phyloP scores from a whole-genome alignment of 345 rosid genomes.

The Fremontodendron californicum region DNA sequence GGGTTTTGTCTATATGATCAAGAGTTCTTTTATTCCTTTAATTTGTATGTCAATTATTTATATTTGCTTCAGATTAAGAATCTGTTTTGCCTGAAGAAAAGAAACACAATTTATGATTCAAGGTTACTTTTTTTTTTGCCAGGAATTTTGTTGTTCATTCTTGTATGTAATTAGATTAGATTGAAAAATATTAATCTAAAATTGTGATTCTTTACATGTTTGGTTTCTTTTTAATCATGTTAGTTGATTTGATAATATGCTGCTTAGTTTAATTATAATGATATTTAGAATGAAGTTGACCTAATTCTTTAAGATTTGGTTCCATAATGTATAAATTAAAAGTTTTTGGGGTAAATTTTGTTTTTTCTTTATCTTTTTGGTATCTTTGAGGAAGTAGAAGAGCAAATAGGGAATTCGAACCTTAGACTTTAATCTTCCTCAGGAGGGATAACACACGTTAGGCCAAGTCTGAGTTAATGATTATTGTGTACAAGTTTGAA shows the following conservation, averaged over 20 bases:
- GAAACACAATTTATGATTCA: not conserved
- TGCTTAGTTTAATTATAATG: not conserved
- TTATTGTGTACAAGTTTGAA: not conserved
- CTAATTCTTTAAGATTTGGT: not conserved
- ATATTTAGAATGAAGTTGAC: not conserved
- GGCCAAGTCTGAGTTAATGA: not conserved
- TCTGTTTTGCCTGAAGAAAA: not conserved
- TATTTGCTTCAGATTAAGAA: not conserved
- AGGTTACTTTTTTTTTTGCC: not conserved
- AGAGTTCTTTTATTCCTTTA: not conserved
- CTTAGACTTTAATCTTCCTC: not conserved
- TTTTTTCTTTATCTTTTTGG: too few species aligned
- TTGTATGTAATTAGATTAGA: not conserved
- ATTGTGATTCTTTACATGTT: not conserved
- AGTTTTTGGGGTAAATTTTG: not conserved
- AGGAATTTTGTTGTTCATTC: not conserved
- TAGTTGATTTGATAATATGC: not conserved
- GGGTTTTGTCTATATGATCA: not conserved
- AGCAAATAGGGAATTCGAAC: not conserved
- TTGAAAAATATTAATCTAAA: not conserved
- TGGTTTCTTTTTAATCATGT: not conserved
- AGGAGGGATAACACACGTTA: not conserved
- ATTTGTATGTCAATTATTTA: not conserved
- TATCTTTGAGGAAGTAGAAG: not conserved
- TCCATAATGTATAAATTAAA: not conserved